Evolutionary conservation across 371 early-diverging fungal genomes (phyloP).

Genomic region (Rhizopus delemar): DNA sequence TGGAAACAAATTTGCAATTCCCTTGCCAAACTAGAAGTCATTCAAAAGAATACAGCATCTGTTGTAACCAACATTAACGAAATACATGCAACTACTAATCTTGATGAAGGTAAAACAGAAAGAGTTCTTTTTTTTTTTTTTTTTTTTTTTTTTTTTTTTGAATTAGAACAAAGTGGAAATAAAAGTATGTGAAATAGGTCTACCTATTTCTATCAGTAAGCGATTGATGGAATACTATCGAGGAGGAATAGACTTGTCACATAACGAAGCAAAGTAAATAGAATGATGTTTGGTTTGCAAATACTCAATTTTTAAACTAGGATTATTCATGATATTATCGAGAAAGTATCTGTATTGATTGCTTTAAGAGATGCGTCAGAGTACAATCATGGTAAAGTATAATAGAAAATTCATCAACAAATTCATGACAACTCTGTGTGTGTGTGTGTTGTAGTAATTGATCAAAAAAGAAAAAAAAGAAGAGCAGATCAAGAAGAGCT

Average conservation of each 20-base stretch:
- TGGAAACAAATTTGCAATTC: constrained; percentile 60
- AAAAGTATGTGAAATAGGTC: constrained; percentile 18
- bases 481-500: constrained; percentile 61
- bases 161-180: no score
- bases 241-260: constrained; percentile 43
- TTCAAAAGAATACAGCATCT: constrained; percentile 47
- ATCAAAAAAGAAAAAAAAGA: constrained; percentile 64
- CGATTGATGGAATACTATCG: constrained; percentile 41
- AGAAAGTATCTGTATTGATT: constrained; percentile 55
- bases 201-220: constrained; percentile 28
- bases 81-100: constrained; percentile 34
- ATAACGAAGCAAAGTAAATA: constrained; percentile 42
- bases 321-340: constrained; percentile 57
- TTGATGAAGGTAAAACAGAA: constrained; percentile 46
- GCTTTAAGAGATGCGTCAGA: constrained; percentile 58
- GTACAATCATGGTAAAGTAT: constrained; percentile 35
- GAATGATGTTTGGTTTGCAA: no score
- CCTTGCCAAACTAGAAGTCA: constrained; percentile 46
- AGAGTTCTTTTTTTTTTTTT: constrained; percentile 9
- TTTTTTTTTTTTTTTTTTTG: background rate
- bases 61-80: constrained; percentile 47
- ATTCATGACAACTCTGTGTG: background rate
- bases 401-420: background rate
- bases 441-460: constrained; percentile 33
- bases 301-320: constrained; percentile 23